Base-by-base conservation (phyloP, 768 basidiomycete genomes). In the Amanita rimosa region DNA sequence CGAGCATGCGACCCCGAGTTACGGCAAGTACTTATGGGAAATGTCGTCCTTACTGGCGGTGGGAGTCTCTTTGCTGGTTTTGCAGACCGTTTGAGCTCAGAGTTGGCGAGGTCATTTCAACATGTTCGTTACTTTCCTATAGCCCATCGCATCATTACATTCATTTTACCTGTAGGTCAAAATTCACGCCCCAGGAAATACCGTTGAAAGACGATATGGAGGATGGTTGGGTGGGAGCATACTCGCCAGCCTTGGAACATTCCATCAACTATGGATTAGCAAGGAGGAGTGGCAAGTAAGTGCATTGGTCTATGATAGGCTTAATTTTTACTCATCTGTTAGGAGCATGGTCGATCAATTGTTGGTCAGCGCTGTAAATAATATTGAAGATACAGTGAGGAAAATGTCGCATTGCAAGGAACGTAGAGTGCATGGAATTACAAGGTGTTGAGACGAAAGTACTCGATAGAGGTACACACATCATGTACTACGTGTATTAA, bases 161-260 rank as follows among this genome's bases (percentile, higher is more conserved):
- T 33, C 9, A 21, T 39, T 13, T 31, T 48, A 11, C 27, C 31
- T 35, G 17, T 44, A 94, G 82, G 78, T 88, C 50, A 94, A 93
- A 71, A 85, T 95, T 35, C 89, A 95, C 57, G 84, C 93, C 0
- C 85, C 96, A 2, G 92, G 93, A 9, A 92, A 92, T 58, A 80
- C 88, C 0, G 74, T 83, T 44, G 96, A 98, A 63, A 78, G 95
- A 40, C 78, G 85, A 49, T 96, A 91, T 62, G 86, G 92, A 11
- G 83, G 86, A 16, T 99, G 96, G 96, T 68, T 99, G 6, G 96
- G 96, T 9, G 96, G 95, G 24, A 92, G 88, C 55, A 95, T 98
- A 57, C 71, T 98, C 41, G 94, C 87, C 1, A 92, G 88, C 59
- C 67, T 98, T 59, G 96, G 96, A 19, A 97, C 94, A 13, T 99